Conservation (phyloP, 1,139 yeast species). For the Magnusiomyces magnusii region DNA sequence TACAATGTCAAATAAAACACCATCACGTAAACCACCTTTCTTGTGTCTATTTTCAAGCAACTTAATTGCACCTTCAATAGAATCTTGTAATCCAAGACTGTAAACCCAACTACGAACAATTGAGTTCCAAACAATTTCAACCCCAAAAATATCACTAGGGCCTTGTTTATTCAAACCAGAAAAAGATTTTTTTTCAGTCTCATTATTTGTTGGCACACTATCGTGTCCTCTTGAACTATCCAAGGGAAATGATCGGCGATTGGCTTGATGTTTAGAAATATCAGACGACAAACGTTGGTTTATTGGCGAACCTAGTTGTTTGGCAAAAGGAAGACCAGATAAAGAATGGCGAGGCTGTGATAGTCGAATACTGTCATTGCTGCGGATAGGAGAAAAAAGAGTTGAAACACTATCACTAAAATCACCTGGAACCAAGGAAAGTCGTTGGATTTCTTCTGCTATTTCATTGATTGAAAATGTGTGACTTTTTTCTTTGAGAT, state of each 20-base stretch:
- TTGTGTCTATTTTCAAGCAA: constrained; percentile 15
- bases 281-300: neutral
- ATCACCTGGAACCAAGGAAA: constrained; percentile 8
- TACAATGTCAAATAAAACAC: constrained; percentile 19
- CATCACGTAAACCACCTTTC: constrained; percentile 18
- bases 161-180: neutral
- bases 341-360: neutral
- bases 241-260: neutral
- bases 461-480: constrained; percentile 16
- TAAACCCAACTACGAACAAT: constrained; percentile 21
- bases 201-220: no score
- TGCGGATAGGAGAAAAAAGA: neutral
- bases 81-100: constrained; percentile 24
- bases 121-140: constrained; percentile 21
- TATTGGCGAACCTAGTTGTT: neutral
- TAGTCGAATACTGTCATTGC: neutral
- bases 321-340: neutral
- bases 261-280: neutral
- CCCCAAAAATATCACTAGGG: constrained; percentile 17
- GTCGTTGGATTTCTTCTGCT: constrained; percentile 16
- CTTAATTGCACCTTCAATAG: constrained; percentile 20
- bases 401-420: neutral
- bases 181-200: no score
- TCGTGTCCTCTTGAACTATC: neutral
- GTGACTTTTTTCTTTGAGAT: constrained; percentile 15